A percentile compares a stretch with the other conserved stretches of the same genome.
Conservation (phyloP, 2,329 filamentous ascomycete species). For the Ascochyta rabiei region DNA sequence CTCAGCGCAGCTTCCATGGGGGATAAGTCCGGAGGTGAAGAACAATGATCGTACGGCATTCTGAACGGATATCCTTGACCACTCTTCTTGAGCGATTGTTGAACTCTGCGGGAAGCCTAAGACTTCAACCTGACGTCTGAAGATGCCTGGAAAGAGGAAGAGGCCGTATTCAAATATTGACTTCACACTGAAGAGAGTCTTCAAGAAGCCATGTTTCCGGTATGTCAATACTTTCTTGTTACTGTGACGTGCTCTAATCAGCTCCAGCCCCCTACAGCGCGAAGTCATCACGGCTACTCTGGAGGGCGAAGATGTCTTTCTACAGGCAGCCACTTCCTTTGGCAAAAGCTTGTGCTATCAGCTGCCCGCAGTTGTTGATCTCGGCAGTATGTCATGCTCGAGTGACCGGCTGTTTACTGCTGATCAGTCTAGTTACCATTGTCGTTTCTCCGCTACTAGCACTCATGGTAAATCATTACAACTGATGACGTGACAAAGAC, state of each 20-base stretch:
- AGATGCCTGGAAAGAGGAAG: conserved; percentile 42
- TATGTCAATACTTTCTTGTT: conserved; percentile 42
- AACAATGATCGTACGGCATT: conserved; percentile 3
- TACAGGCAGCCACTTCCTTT: conserved; percentile 89
- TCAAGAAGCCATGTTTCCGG: conserved; percentile 76
- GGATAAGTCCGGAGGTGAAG: background rate
- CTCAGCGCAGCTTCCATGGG: background rate
- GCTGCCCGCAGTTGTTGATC: conserved; percentile 83
- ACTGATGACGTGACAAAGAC: background rate
- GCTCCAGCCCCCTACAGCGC: conserved; percentile 74
- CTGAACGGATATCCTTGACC: background rate
- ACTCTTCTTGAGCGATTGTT: background rate
- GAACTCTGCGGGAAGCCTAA: background rate
- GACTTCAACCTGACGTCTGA: background rate
- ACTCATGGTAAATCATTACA: conserved; percentile 70
- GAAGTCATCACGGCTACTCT: conserved; percentile 86
- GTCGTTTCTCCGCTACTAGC: conserved; percentile 89
- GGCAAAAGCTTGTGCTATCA: conserved; percentile 95
- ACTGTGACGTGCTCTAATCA: conserved; percentile 4
- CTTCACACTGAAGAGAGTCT: conserved; percentile 75
- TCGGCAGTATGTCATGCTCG: conserved; percentile 70
- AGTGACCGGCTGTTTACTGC: background rate
- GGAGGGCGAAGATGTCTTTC: conserved; percentile 85
- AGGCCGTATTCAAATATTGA: conserved; percentile 63
- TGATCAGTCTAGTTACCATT: conserved; percentile 70